Base-by-base conservation (phyloP, 2,329 filamentous ascomycete species). In the Xylaria sp. region DNA sequence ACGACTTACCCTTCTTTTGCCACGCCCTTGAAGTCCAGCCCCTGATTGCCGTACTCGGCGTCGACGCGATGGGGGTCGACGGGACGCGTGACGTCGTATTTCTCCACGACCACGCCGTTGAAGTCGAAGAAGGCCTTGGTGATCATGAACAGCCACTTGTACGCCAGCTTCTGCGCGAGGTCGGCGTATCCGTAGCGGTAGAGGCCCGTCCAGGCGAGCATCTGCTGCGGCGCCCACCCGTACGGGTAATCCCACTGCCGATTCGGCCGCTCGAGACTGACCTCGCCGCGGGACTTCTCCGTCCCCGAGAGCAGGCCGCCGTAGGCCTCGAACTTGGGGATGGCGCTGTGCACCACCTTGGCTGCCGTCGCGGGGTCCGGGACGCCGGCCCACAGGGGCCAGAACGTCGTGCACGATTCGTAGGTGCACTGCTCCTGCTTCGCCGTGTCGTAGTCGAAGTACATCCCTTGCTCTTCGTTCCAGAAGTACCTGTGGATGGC, bases 241-340 rank as follows among this genome's bases (percentile, higher is more conserved):
- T 96, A 98, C 0, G 96, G 96, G 78, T 94, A 98, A 78, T 99
- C 96, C 96, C 96, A 99, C 78, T 99, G 96, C 73, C 96, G 89
- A 79, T 97, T 98, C 7, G 96, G 96, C 54, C 95, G 87, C 73
- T 94, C 88, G 44, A 97, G 80, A 13, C 92, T 90, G 68, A 97
- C 84, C 36, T 85, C 83, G 45, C 96, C 96, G 50, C 96, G 92
- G 61, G 93, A 97, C 79, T 94, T 88, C 77, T 97, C 90, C 0
- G 95, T 97, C 61, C 95, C 95, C 0, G 94, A 95, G 1, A 97
- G 86, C 20, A 99, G 84, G 7, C 96, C 96, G 36, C 96, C 96
- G 67, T 90, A 90, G 1, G 88, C 92, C 79, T 99, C 95, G 69
- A 99, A 94, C 73, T 90, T 90, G 36, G 95, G 96, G 49, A 99